A percentile compares a stretch with the other conserved stretches of the same genome.
Conservation (phyloP, 2,329 filamentous ascomycete species). For the Domatiomyces catenatus region DNA sequence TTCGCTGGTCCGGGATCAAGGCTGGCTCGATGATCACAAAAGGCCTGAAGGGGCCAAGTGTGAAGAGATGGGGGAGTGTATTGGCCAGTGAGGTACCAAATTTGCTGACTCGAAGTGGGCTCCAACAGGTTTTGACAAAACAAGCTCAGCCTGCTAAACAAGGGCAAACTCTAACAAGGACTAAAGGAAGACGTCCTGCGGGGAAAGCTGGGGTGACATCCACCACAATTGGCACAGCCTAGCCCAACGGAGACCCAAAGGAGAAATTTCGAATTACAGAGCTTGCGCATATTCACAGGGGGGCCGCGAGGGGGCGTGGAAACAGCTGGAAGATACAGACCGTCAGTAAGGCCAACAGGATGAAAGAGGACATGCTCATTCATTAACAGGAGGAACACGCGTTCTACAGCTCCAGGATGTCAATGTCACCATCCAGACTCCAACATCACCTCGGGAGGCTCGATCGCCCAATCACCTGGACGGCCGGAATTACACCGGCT, state of each 20-base stretch:
- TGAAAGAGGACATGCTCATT: no score
- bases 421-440: no score
- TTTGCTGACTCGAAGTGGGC: not conserved
- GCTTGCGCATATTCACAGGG: no score
- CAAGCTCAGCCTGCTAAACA: not conserved
- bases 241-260: no score
- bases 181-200: conserved; percentile 5
- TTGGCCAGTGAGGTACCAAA: not conserved
- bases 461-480: not conserved
- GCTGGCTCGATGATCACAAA: not conserved
- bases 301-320: no score
- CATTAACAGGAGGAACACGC: no score
- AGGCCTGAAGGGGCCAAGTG: not conserved
- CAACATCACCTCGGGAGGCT: not conserved
- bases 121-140: not conserved
- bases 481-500: not conserved
- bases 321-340: no score
- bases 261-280: no score
- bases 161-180: not conserved
- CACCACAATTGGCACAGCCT: not conserved
- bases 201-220: conserved; percentile 12
- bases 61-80: not conserved
- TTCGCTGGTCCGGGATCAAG: not conserved
- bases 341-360: no score
- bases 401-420: no score